These are phyloP conservation scores for Pseudogymnoascus sp. DNA, from an alignment of 2,329 filamentous ascomycete species.

Conservation along the genomic window DNA sequence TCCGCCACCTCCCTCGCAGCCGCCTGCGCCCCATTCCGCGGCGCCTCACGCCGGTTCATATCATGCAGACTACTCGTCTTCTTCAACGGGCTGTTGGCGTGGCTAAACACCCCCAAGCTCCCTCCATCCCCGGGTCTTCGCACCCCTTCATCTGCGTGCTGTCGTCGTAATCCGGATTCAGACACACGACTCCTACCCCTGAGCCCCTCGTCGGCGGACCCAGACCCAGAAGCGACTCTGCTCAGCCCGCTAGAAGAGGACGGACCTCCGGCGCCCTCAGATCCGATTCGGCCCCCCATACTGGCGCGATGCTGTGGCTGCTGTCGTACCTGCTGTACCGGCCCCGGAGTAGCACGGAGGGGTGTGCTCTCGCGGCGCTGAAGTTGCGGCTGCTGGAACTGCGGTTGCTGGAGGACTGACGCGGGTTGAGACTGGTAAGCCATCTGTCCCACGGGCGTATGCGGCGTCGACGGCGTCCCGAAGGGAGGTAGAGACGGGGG, in stretches of 20 bases:
- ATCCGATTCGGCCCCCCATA: background rate
- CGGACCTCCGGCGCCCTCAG: background rate
- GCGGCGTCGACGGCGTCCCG: slow-evolving; percentile 13
- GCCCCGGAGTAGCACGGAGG: slow-evolving; percentile 28
- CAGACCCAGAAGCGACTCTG: background rate
- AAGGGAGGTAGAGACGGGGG: slow-evolving; percentile 21
- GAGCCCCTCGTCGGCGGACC: background rate
- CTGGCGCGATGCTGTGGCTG: slow-evolving; percentile 40
- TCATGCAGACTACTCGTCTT: slow-evolving; percentile 62
- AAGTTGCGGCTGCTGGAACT: slow-evolving; percentile 20
- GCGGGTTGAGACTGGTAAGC: slow-evolving; percentile 23
- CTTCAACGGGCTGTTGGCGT: slow-evolving; percentile 74
- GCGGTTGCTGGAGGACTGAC: slow-evolving; percentile 9
- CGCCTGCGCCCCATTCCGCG: slow-evolving; percentile 56
- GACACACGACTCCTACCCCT: background rate
- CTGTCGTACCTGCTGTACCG: slow-evolving; percentile 35
- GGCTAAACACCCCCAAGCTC: slow-evolving; percentile 70
- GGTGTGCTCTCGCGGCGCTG: slow-evolving; percentile 30
- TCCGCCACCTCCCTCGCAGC: slow-evolving; percentile 32
- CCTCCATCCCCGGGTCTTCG: slow-evolving; percentile 60
- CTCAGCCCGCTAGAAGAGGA: background rate
- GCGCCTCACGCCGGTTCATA: slow-evolving; percentile 22
- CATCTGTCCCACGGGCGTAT: slow-evolving; percentile 35
- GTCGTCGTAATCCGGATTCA: slow-evolving; percentile 12
- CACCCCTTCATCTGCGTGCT: slow-evolving; percentile 12